Evolutionary conservation across 169 alveolate species (phyloP), one percentile per base, ranked within the genome.

Genomic region (Amoebophrya sp.): DNA sequence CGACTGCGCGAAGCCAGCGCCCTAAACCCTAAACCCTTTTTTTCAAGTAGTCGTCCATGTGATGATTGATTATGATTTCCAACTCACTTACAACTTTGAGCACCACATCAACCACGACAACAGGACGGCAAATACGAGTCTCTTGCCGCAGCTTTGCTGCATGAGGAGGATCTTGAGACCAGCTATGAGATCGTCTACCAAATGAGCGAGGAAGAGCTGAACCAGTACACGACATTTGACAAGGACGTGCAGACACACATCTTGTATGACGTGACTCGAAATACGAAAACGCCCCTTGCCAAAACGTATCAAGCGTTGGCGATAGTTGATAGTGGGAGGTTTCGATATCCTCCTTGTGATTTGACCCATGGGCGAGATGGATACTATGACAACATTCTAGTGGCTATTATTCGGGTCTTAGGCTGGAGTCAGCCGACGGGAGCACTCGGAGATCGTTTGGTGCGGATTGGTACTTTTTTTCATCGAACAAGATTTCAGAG

Each of bases 361-460:
- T 6, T 6, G 33, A 65, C 83, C 39, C 83, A 65, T 36, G 83
- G 83, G 83, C 2, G 83, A 26, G 83, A 65, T 10, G 83, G 83
- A 65, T 65, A 65, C 83, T 65, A 65, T 36, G 83, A 65, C 83
- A 65, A 65, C 83, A 65, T 65, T 65, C n/a, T 65, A 36, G 83
- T 65, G 33, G 83, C 83, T 29, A 65, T 65, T 36, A 65, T 65
- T 36, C 83, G 83, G 2, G 83, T 65, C 39, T 36, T 65, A 29
- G 83, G 83, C 2, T 65, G 83, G 83, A 65, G n/a, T 18, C 83
- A 65, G 83, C 83, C 1, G 83, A 26, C 83, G 83, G 33, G 26
- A 29, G 83, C 83, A 18, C 3, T 0, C 83, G 83, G 83, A 36
- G 83, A 65, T 26, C 2, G 83, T 1, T 36, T 65, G 12, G 83